phyloP scores from a whole-genome alignment of 805 yeast genomes.

The Jamesozyma jinghongensis region DNA sequence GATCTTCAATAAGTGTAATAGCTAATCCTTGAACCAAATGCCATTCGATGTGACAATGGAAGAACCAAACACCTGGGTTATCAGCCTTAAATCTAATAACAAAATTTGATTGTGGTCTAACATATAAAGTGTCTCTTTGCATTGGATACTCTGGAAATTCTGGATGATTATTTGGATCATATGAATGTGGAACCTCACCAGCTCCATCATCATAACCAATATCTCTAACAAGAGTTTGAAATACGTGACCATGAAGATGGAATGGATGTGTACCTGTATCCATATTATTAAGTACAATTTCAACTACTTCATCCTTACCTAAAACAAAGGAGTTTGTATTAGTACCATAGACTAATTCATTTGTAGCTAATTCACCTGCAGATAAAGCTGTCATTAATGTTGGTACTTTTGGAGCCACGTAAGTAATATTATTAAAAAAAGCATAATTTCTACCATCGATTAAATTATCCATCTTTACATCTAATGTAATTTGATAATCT shows the following conservation, averaged over 20 bases:
- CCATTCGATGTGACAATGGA: slow-evolving; percentile 99
- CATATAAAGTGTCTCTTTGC: slow-evolving; percentile 74
- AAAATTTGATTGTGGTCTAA: slow-evolving; percentile 75
- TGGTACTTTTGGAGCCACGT: slow-evolving; percentile 76
- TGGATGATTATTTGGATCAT: slow-evolving; percentile 41
- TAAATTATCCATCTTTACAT: slow-evolving; percentile 77
- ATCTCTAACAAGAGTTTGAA: slow-evolving; percentile 75
- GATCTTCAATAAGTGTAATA: slow-evolving; percentile 73
- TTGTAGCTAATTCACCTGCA: slow-evolving; percentile 52
- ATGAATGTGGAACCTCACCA: slow-evolving; percentile 46
- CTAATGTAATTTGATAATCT: slow-evolving; percentile 58
- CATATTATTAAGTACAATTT: slow-evolving; percentile 71
- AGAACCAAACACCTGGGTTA: slow-evolving; percentile 97
- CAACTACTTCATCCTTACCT: slow-evolving; percentile 47
- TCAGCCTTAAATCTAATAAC: slow-evolving; percentile 82
- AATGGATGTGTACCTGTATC: slow-evolving; percentile 96
- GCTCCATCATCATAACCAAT: slow-evolving; percentile 45
- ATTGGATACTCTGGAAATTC: slow-evolving; percentile 67
- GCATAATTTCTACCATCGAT: slow-evolving; percentile 88
- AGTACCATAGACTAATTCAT: slow-evolving; percentile 57
- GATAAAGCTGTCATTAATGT: slow-evolving; percentile 68
- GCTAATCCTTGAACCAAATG: slow-evolving; percentile 94
- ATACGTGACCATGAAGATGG: slow-evolving; percentile 86
- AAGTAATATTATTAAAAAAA: slow-evolving; percentile 85
- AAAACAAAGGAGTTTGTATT: slow-evolving; percentile 71